phyloP scores from a whole-genome alignment of 1,284 basidiomycete genomes.

The Leccinum huronense region DNA sequence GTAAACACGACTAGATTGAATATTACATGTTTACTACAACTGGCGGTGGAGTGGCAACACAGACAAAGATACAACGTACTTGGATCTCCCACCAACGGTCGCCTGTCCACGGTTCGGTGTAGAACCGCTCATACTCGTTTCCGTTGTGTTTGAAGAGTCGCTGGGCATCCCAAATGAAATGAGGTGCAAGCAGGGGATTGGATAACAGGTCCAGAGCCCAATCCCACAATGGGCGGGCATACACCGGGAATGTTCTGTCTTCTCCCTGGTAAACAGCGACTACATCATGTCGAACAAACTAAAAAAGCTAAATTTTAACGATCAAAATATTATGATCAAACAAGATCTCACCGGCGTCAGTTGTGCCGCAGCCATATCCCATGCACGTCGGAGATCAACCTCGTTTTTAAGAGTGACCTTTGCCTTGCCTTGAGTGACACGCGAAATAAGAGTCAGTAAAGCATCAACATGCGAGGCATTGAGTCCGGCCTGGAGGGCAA shows the following conservation, averaged over 20 bases:
- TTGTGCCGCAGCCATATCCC: neutral
- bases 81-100: neutral
- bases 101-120: constrained; percentile 5
- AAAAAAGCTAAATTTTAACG: too few species aligned
- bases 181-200: neutral
- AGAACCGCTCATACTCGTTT: neutral
- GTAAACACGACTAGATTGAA: neutral
- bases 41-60: neutral
- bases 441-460: neutral
- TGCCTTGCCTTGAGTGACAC: neutral
- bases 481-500: neutral
- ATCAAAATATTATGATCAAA: neutral
- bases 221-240: neutral
- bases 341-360: neutral
- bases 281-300: too few species aligned
- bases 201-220: neutral
- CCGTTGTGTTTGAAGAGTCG: neutral
- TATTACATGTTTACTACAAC: neutral
- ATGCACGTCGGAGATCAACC: neutral
- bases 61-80: neutral
- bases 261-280: neutral
- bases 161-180: constrained; percentile 1
- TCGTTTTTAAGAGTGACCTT: neutral
- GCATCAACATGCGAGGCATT: neutral
- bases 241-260: neutral